Percentiles rank a stretch among this genome's conserved stretches.
phyloP scores from a whole-genome alignment of 192 early-diverging fungal genomes.

The Allomyces macrogynus region DNA sequence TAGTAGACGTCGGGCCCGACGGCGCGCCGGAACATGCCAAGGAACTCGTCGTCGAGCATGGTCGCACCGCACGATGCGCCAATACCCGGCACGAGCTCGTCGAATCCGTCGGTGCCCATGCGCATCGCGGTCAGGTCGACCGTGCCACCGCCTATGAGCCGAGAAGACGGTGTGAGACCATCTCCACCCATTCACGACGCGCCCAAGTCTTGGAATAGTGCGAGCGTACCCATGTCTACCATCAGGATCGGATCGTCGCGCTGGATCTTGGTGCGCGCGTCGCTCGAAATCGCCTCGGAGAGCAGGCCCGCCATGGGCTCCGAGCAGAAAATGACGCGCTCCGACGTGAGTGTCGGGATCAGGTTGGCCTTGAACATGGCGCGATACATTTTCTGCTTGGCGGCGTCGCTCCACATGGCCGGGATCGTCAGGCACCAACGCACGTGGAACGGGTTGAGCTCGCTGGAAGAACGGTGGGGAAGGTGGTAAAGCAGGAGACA shows the following conservation, averaged over 20 bases:
- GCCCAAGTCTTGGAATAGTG: no score
- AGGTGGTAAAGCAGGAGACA: not conserved
- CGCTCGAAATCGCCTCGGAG: not conserved
- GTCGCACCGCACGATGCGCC: not conserved
- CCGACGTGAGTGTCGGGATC: not conserved
- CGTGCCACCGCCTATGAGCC: not conserved
- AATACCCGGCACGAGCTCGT: not conserved
- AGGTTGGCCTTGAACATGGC: not conserved
- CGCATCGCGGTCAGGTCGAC: not conserved
- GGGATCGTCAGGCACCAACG: not conserved
- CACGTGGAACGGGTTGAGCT: not conserved
- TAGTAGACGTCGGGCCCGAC: not conserved
- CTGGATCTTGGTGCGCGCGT: not conserved
- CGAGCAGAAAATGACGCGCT: not conserved
- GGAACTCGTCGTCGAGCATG: not conserved
- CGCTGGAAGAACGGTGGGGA: no score
- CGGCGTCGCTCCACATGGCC: not conserved
- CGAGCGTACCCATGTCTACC: not conserved
- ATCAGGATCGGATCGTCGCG: not conserved
- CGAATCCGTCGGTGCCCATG: not conserved
- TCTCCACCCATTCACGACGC: no score
- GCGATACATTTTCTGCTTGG: not conserved
- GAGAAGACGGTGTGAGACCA: no score
- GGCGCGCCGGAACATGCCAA: not conserved
- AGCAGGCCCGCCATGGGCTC: not conserved